Evolutionary conservation across 441 rosid genomes (phyloP), one percentile per base, ranked within the genome.

Genomic region (Raphanus hybrid): DNA sequence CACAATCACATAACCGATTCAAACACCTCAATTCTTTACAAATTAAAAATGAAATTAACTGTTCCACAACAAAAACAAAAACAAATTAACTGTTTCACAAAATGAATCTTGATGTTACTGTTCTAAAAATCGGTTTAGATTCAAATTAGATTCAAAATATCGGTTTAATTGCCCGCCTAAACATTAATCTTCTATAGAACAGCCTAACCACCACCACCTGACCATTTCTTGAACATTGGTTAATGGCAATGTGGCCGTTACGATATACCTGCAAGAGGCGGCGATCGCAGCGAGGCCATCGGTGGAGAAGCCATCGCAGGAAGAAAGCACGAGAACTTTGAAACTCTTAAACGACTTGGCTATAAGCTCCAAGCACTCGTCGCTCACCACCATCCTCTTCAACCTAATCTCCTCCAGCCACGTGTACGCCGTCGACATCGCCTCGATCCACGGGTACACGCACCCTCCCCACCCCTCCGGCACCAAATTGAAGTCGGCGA

Each of bases 401-500:
- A 94, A 69, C 75, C 86, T 83, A 73, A 94, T 86, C 91, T 94
- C 97, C 71, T 90, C 96, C 2, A 94, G 89, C 88, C 85, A 88
- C 5, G 90, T 83, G 69, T 89, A 92, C 1, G 89, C 80, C 50
- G 32, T 23, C 0, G 90, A 81, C 91, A 94, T 86, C 3, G 86
- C 85, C 6, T 9, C 78, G 74, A 91, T 86, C 98, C 97, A 94
- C 2, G 97, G 96, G 67, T 54, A 71, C 8, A 90, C 86, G 81
- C 82, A 82, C 1, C 90, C 98, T 14, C 98, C 98, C 98, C 98
- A 94, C 0, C 96, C 94, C 0, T 89, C 95, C 0, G 97, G 98
- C 3, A 94, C 98, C 76, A 94, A 81, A 85, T 87, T 84, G 76
- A 92, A 94, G 84, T 94, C 98, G 2, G 97, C 96, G 35, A 94